These are phyloP conservation scores for Zopfochytrium polystomum DNA, from an alignment of 371 early-diverging fungal species.

Conservation along the genomic window DNA sequence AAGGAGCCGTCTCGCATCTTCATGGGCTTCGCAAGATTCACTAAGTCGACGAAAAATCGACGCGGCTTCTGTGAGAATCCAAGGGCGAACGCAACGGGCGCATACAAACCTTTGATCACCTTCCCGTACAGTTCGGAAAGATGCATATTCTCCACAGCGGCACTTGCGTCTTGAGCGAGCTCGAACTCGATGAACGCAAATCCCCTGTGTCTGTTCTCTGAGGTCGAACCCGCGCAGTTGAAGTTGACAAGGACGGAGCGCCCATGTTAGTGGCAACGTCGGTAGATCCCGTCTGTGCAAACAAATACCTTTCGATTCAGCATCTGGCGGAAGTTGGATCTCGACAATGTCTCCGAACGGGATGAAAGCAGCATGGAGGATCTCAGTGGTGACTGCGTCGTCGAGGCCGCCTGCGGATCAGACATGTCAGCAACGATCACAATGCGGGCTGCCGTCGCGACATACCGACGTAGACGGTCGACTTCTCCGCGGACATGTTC, in stretches of 20 bases:
- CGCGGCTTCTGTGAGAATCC: too few species aligned
- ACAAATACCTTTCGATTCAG: constrained; percentile 53
- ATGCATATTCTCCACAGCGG: constrained; percentile 94
- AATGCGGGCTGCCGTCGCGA: too few species aligned
- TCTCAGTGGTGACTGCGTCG: constrained; percentile 69
- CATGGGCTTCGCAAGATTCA: constrained; percentile 76
- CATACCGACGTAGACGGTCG: too few species aligned
- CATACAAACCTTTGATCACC: constrained; percentile 86
- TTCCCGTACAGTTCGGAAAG: constrained; percentile 81
- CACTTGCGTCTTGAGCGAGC: constrained; percentile 73
- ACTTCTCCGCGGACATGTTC: too few species aligned
- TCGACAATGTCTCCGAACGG: constrained; percentile 95
- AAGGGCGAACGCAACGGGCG: too few species aligned
- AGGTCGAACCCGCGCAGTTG: background rate
- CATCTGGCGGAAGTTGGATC: constrained; percentile 79
- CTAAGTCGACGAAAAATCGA: too few species aligned
- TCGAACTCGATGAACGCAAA: constrained; percentile 96
- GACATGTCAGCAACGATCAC: too few species aligned
- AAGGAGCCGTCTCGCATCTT: constrained; percentile 5
- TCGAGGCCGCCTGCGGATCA: constrained; percentile 64
- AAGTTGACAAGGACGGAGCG: constrained; percentile 3
- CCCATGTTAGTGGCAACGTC: constrained; percentile 7
- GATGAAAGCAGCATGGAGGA: constrained; percentile 85
- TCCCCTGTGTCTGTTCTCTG: constrained; percentile 70
- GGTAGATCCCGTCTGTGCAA: background rate